phyloP scores from a whole-genome alignment of 164 flowering plant genomes.

The Malania oleifera region DNA sequence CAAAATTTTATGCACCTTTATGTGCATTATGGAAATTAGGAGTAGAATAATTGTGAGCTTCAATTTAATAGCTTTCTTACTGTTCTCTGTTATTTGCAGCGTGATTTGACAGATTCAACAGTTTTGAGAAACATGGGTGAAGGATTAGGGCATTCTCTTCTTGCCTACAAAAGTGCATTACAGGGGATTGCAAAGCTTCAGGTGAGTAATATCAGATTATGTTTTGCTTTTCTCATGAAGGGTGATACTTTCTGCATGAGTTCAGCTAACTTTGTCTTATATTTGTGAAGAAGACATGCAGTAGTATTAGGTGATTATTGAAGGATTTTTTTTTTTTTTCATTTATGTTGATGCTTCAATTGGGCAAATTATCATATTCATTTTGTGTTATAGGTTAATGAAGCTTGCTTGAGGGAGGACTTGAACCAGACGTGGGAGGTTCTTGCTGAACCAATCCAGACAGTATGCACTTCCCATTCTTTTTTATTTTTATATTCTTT shows the following conservation, averaged over 20 bases:
- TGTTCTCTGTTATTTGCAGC: conserved; percentile 38
- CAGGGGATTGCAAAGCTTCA: conserved; percentile 89
- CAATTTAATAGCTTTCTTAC: neutral
- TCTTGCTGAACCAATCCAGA: conserved; percentile 98
- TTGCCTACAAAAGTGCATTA: conserved; percentile 80
- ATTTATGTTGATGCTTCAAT: too few species aligned
- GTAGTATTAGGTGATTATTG: too few species aligned
- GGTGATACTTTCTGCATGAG: neutral
- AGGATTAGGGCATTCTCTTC: conserved; percentile 87
- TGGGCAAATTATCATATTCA: too few species aligned
- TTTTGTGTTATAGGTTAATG: conserved; percentile 56
- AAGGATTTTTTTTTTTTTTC: too few species aligned
- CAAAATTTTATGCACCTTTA: neutral
- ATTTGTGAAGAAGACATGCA: neutral
- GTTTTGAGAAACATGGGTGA: conserved; percentile 90
- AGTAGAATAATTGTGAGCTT: neutral
- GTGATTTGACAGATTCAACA: conserved; percentile 97
- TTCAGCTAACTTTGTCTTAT: neutral
- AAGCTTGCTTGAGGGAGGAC: conserved; percentile 64
- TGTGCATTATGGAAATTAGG: neutral
- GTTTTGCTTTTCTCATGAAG: neutral
- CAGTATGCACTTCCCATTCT: conserved; percentile 42
- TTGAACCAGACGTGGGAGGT: conserved; percentile 89
- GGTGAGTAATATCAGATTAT: conserved; percentile 31
- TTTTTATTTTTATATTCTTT: neutral